phyloP scores from a whole-genome alignment of 495 filamentous ascomycete genomes.

The Usnea hakonensis region DNA sequence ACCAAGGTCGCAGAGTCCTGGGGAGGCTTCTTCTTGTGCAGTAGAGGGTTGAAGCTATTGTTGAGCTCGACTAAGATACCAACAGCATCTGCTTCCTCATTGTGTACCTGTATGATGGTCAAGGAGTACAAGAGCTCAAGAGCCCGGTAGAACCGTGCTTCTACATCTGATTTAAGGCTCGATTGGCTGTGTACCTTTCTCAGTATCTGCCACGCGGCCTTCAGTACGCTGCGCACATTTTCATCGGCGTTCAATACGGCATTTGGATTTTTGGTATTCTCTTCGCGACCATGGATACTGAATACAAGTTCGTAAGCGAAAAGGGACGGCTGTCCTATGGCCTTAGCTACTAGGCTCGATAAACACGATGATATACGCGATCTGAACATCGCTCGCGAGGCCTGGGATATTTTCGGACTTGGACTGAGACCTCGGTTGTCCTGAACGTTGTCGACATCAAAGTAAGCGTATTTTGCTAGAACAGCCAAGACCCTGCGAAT shows the following conservation, averaged over 20 bases:
- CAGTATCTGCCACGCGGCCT: conserved; percentile 56
- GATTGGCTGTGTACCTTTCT: conserved; percentile 47
- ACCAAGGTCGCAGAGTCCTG: conserved; percentile 69
- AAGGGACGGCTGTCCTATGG: conserved; percentile 39
- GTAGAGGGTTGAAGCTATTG: conserved; percentile 47
- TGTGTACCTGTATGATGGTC: conserved; percentile 79
- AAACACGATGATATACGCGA: conserved; percentile 59
- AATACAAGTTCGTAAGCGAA: conserved; percentile 46
- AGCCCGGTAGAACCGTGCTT: conserved; percentile 29
- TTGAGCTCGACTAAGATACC: conserved; percentile 67
- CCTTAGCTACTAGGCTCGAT: conserved; percentile 59
- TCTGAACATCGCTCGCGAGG: conserved; percentile 61
- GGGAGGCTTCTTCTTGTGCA: conserved; percentile 46
- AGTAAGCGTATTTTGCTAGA: conserved; percentile 36
- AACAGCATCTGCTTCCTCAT: conserved; percentile 75
- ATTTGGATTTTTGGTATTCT: conserved; percentile 27
- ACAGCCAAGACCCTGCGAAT: conserved; percentile 23
- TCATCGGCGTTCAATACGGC: conserved; percentile 54
- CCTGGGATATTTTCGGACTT: conserved; percentile 44
- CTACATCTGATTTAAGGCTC: background rate
- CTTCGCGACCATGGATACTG: conserved; percentile 42
- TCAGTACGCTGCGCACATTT: conserved; percentile 49
- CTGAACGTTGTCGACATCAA: conserved; percentile 20
- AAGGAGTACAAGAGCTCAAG: conserved; percentile 82
- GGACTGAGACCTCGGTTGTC: conserved; percentile 16